These are phyloP conservation scores for Paraurostyla sp. DNA, from an alignment of 73 alveolate genomes.

Conservation along the genomic window DNA sequence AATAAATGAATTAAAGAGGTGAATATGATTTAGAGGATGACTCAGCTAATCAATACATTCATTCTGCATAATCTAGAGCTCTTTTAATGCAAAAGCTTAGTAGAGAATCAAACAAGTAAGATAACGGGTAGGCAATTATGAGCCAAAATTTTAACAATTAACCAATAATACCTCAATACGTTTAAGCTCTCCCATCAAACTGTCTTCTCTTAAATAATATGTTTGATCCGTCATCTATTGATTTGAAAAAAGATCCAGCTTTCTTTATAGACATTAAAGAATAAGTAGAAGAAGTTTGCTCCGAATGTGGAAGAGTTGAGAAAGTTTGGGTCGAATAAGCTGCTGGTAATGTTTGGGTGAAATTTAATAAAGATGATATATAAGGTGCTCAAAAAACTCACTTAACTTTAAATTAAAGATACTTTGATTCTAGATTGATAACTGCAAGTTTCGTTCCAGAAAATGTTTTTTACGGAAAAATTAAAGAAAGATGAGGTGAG, in stretches of 20 bases:
- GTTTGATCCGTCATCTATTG: constrained; percentile 63
- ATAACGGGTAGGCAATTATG: constrained; percentile 48
- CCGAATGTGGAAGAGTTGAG: constrained; percentile 54
- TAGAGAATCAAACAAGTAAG: constrained; percentile 21
- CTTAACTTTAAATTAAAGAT: constrained; percentile 34
- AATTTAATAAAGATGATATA: constrained; percentile 52
- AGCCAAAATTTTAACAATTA: constrained; percentile 23
- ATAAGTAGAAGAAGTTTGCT: constrained; percentile 56
- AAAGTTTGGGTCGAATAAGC: constrained; percentile 72
- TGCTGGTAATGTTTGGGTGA: constrained; percentile 77
- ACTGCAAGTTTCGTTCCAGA: constrained; percentile 66
- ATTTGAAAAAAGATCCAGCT: constrained; percentile 57
- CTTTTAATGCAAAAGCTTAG: constrained; percentile 69
- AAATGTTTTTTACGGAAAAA: constrained; percentile 59
- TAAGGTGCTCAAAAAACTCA: constrained; percentile 61
- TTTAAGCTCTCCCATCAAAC: constrained; percentile 30
- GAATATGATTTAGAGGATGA: constrained; percentile 62
- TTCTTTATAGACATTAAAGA: constrained; percentile 72
- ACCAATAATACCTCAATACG: neutral
- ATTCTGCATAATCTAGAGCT: constrained; percentile 44
- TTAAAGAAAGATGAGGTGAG: constrained; percentile 33
- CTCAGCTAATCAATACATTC: constrained; percentile 37
- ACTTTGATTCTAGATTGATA: constrained; percentile 66
- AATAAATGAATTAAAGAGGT: constrained; percentile 37
- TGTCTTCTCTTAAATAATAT: constrained; percentile 68